Conservation (phyloP, 2,329 filamentous ascomycete species). For the Ramularia collo-cygni region DNA sequence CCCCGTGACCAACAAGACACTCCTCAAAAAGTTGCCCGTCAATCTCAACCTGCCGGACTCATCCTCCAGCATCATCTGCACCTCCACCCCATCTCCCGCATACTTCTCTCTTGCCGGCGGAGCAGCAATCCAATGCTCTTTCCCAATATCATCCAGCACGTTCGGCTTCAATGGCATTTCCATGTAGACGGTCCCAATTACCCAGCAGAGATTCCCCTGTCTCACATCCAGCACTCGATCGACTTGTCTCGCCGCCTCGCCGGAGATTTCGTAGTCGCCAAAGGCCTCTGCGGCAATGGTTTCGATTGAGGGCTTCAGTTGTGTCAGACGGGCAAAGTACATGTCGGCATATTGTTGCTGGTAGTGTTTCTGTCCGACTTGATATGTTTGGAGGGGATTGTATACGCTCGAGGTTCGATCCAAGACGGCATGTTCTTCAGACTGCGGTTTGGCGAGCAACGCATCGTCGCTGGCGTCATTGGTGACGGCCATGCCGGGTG, state of each 20-base stretch:
- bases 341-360: constrained; percentile 95
- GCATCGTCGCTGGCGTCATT: constrained; percentile 14
- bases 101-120: constrained; percentile 65
- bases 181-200: constrained; percentile 92
- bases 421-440: constrained; percentile 36
- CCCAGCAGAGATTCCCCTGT: constrained; percentile 93
- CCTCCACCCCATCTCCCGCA: constrained; percentile 15
- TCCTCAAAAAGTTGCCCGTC: constrained; percentile 61
- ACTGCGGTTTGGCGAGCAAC: constrained; percentile 20
- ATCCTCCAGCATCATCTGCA: constrained; percentile 79
- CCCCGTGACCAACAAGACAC: constrained; percentile 75
- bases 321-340: constrained; percentile 87
- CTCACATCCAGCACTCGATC: constrained; percentile 91
- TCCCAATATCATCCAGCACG: constrained; percentile 88
- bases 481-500: constrained; percentile 16
- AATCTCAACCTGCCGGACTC: constrained; percentile 84
- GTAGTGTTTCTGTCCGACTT: constrained; percentile 66
- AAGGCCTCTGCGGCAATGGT: constrained; percentile 67
- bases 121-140: constrained; percentile 88
- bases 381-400: constrained; percentile 67
- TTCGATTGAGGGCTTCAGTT: constrained; percentile 79
- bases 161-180: constrained; percentile 95
- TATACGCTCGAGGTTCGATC: constrained; percentile 58
- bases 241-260: constrained; percentile 66
- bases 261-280: constrained; percentile 68